Evolutionary conservation across 140 eudicot species (phyloP), one percentile per base, ranked within the genome.

Genomic region (Cichorium intybus): DNA sequence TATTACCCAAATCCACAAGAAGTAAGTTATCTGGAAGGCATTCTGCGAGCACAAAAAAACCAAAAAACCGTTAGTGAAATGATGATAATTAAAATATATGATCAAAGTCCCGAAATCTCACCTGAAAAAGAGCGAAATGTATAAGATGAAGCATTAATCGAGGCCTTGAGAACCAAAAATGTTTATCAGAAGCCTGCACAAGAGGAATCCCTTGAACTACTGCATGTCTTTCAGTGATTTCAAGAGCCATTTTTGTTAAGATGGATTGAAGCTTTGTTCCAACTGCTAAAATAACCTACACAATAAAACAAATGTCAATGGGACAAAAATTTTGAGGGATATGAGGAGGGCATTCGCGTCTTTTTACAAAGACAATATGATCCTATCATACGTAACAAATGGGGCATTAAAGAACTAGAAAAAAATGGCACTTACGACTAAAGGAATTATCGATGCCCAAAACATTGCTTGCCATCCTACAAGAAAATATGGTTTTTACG

Each of bases 261-360:
- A 93, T 84, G 56, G 87, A 77, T 78, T 93, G 97, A 41, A 93
- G 94, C 69, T 93, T 80, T n/a, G 99, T 86, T 51, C 99, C 99
- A 48, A 93, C 88, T 49, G 88, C 85, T 65, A 93, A 77, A 43
- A 93, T 84, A 47, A 86, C 60, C 99, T 93, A 78, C 46, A 41
- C 7, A 69, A 2, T 22, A 23, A 57, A 24, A 47, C 2, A 16
- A 7, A 46, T 62, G 7, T 31, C 5, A 31, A 31, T n/a, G n/a
- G n/a, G n/a, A n/a, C n/a, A n/a, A n/a, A n/a, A n/a, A n/a, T n/a
- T n/a, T n/a, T n/a, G n/a, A n/a, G n/a, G n/a, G n/a, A n/a, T n/a
- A n/a, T n/a, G n/a, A n/a, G n/a, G n/a, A n/a, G n/a, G n/a, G n/a
- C n/a, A n/a, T n/a, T n/a, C n/a, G n/a, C 31, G 31, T 27, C 31